Conservation (phyloP, 2,329 filamentous ascomycete species). For the Aureobasidium leucospermi region DNA sequence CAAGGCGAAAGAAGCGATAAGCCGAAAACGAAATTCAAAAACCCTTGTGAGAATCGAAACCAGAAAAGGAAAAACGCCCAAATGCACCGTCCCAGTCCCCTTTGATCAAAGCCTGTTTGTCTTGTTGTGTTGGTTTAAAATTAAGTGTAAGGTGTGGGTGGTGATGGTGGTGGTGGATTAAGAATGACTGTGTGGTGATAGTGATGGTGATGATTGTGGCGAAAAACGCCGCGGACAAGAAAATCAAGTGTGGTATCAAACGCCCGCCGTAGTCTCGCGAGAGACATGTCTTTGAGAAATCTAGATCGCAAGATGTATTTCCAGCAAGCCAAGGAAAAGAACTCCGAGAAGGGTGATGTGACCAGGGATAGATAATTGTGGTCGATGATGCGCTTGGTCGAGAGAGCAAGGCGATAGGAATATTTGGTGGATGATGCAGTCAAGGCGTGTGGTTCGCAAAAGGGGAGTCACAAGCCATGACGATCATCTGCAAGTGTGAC, state of each 20-base stretch:
- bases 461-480: conserved; percentile 1
- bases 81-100: not conserved
- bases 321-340: not conserved
- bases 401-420: not conserved
- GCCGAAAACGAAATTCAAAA: not conserved
- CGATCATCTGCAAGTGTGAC: conserved; percentile 12
- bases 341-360: not conserved
- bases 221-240: not conserved
- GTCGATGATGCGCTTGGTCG: not conserved
- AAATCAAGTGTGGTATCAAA: conserved; percentile 7
- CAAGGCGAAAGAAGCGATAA: not conserved
- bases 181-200: not conserved
- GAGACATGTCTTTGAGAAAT: conserved; percentile 4
- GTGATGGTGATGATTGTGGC: not conserved
- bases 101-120: not conserved
- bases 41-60: not conserved
- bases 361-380: not conserved
- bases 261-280: conserved; percentile 8
- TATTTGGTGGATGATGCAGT: not conserved
- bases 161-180: not conserved
- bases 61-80: conserved; percentile 1
- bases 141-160: not conserved
- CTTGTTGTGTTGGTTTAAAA: not conserved
- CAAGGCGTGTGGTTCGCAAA: not conserved
- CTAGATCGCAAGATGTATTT: conserved; percentile 4